phyloP scores from a whole-genome alignment of 2,329 filamentous ascomycete species.

The Knoxdaviesia capensis region DNA sequence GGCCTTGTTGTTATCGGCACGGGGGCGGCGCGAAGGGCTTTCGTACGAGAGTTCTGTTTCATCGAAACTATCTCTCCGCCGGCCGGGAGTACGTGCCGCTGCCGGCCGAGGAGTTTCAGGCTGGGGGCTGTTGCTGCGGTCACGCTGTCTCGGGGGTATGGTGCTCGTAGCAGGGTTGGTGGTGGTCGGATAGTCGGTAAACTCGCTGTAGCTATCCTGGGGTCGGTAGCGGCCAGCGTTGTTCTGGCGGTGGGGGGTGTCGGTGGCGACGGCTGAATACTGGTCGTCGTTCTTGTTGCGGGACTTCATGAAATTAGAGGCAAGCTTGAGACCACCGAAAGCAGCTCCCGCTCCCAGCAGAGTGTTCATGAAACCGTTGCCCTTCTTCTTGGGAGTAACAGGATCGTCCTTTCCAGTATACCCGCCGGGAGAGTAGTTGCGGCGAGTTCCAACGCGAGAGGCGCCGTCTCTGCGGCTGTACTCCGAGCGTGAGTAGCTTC shows the following conservation, averaged over 20 bases:
- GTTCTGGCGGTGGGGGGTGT: slow-evolving; percentile 32
- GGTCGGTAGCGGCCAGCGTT: slow-evolving; percentile 11
- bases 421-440: slow-evolving; percentile 33
- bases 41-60: slow-evolving; percentile 21
- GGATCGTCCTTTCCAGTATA: slow-evolving; percentile 41
- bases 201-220: slow-evolving; percentile 25
- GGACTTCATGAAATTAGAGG: slow-evolving; percentile 36
- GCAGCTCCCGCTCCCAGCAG: slow-evolving; percentile 39
- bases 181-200: slow-evolving; percentile 20
- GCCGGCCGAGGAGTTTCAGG: slow-evolving; percentile 22
- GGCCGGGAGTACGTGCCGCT: slow-evolving; percentile 22
- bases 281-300: slow-evolving; percentile 34
- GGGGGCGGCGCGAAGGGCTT: slow-evolving; percentile 38
- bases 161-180: slow-evolving; percentile 20
- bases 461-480: slow-evolving; percentile 19
- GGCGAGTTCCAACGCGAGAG: slow-evolving; percentile 27
- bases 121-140: slow-evolving; percentile 15
- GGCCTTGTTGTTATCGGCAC: slow-evolving; percentile 16
- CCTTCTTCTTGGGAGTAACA: slow-evolving; percentile 13
- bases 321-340: slow-evolving; percentile 40
- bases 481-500: too few relatives aligned
- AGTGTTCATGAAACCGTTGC: slow-evolving; percentile 38
- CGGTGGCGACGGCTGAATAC: slow-evolving; percentile 41
- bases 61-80: slow-evolving; percentile 23
- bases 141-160: slow-evolving; percentile 10